Evolutionary conservation across 495 filamentous ascomycete species (phyloP).

Genomic region (Aspergillus kassunensis): DNA sequence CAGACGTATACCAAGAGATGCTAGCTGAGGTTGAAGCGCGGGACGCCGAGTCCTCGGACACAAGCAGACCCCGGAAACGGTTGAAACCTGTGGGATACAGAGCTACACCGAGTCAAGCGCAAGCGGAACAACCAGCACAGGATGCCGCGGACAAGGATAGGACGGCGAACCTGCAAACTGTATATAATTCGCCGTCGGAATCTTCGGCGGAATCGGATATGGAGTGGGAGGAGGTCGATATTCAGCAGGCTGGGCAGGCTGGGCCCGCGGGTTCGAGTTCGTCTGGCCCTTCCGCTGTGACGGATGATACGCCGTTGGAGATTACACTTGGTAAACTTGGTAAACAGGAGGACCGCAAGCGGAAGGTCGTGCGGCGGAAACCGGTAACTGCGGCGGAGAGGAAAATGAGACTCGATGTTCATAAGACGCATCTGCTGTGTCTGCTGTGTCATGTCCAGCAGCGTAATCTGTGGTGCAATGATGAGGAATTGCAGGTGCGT

Average conservation of each 20-base stretch:
- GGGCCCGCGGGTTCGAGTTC: constrained; percentile 18
- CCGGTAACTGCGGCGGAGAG: constrained; percentile 67
- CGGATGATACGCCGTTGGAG: constrained; percentile 43
- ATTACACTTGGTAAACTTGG: constrained; percentile 59
- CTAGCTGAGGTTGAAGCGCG: constrained; percentile 56
- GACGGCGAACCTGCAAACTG: constrained; percentile 31
- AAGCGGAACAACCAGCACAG: constrained; percentile 10
- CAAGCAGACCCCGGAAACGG: constrained; percentile 41
- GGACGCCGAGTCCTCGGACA: constrained; percentile 27
- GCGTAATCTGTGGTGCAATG: constrained; percentile 88
- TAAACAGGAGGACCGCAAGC: constrained; percentile 33
- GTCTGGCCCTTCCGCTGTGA: constrained; percentile 16
- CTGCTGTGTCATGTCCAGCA: constrained; percentile 68
- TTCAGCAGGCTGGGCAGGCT: constrained; percentile 40
- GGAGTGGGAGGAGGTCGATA: constrained; percentile 69
- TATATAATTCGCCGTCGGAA: constrained; percentile 42
- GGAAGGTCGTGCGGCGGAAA: constrained; percentile 44
- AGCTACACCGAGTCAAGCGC: constrained; percentile 16
- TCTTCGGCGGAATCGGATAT: constrained; percentile 55
- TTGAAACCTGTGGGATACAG: constrained; percentile 35
- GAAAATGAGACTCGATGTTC: constrained; percentile 65
- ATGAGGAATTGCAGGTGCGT: constrained; percentile 56
- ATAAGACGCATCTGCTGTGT: constrained; percentile 84
- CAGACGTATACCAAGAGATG: constrained; percentile 64
- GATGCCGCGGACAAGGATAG: constrained; percentile 9